Base-by-base conservation (phyloP, 345 rosid species). In the Raphanus raphanistrum region DNA sequence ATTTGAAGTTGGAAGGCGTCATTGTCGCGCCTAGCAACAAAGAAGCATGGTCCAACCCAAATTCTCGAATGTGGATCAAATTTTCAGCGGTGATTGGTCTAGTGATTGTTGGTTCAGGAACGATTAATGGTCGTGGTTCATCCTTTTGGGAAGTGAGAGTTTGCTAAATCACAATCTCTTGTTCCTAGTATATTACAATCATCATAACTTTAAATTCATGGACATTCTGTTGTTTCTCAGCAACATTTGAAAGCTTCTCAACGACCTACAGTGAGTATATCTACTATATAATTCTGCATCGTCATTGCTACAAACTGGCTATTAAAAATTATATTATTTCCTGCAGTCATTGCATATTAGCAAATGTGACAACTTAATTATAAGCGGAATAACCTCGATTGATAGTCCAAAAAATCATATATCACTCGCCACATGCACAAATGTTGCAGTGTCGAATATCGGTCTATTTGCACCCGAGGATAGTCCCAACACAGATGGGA, bases 1-100 rank as follows among this genome's bases (percentile, higher is more conserved):
- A 26, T 28, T 33, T 58, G 31, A 29, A 78, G 81, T 66, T 78
- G 55, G 81, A 78, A 48, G 81, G 81, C 26, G 6, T 52, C 59
- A 7, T 52, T 52, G 26, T 52, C 4, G 59, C 59, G 9, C 59
- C 59, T 6, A 52, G 59, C 59, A 52, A 52, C 59, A 52, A 15
- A 52, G 59, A 52, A 52, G 59, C 4, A 52, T 52, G 59, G 59
- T 16, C 25, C 59, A 16, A 52, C 26, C 59, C 59, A 10, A 52
- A 6, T 15, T 52, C 59, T 52, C 59, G 57, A 52, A 52, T 16
- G 59, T 52, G 59, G 59, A 52, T 52, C 26, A 52, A 52, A 52
- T 52, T 52, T 52, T 52, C 59, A 6, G 26, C 26, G 25, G 59
- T 52, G 59, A 26, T 17, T 52, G 59, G 59, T 52, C 59, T 52